phyloP scores from a whole-genome alignment of 306 rosid genomes.

The Dryas drummondii region DNA sequence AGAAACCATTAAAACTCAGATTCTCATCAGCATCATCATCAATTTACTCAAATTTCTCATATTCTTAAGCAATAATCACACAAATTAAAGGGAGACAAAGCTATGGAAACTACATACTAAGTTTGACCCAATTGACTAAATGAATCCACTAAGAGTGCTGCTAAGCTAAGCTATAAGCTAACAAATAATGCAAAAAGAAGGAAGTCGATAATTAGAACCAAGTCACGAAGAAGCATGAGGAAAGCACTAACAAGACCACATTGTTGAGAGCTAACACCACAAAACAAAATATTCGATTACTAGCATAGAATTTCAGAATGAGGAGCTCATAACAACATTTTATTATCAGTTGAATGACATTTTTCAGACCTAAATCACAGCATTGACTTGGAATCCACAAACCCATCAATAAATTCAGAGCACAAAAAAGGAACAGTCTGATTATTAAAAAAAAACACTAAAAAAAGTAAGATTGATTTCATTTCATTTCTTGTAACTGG shows the following conservation, averaged over 20 bases:
- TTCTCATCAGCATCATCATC: too few species aligned
- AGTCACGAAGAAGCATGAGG: too few species aligned
- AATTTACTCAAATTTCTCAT: too few species aligned
- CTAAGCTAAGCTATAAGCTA: background rate
- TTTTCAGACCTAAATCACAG: background rate
- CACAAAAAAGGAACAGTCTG: background rate
- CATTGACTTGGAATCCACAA: background rate
- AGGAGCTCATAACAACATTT: slow-evolving; percentile 1
- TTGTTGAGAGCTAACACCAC: background rate
- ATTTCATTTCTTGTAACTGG: slow-evolving; percentile 70
- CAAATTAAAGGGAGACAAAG: too few species aligned
- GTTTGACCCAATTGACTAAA: background rate
- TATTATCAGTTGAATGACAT: background rate
- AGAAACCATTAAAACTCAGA: too few species aligned
- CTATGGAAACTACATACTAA: too few species aligned
- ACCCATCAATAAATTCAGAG: background rate
- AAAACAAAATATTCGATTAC: background rate
- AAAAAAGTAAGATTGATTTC: background rate
- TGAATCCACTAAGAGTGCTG: background rate
- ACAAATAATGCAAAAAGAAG: background rate
- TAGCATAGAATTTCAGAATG: background rate
- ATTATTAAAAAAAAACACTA: slow-evolving; percentile 18
- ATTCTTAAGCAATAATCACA: too few species aligned
- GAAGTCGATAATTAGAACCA: background rate
- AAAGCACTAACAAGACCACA: background rate